Base-by-base conservation (phyloP, 352 stramenopile genomes). In the Peronospora destructor region DNA sequence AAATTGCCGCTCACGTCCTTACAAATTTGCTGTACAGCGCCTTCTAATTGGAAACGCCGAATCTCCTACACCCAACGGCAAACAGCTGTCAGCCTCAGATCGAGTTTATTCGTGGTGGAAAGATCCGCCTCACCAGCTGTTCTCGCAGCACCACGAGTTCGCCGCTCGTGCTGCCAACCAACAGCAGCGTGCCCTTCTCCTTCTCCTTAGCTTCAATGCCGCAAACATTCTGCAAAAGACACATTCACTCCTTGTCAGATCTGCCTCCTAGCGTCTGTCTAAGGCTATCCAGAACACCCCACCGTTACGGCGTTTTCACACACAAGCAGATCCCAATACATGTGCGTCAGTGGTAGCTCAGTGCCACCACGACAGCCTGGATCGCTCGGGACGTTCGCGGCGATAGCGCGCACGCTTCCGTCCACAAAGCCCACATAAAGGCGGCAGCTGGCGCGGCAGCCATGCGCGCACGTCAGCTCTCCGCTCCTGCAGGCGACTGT, bases 61-160 rank as follows among this genome's bases (percentile, higher is more conserved):
- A 68, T 32, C 49, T 84, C 73, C 70, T 81, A 25, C 14, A 12
- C 26, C 11, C 39, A 46, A 35, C n/a, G n/a, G n/a, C 12, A 46
- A 61, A 5, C 12, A 45, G 26, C 19, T 23, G 33, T 9, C 33
- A 37, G 14, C 12, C 8, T 32, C 7, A 8, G 6, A 25, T 34
- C 12, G 2, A 43, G 21, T 12, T n/a, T 29, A 3, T 53, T 45
- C 2, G 34, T 33, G 14, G 10, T 9, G 19, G 1, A 16, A 9
- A 21, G 16, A 12, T 47, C 3, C 8, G 13, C 8, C 39, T 40
- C 25, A 68, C 60, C 58, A 74, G 49, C 9, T 74, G 56, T 28
- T 71, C 59, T 23, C 53, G 64, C 41, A 81, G 61, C 41, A 85
- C 57, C 30, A 83, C 69, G 32, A 85, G 49, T 48, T 73, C 67